phyloP scores from a whole-genome alignment of 148 eudicot genomes.

The Silene uniflora region DNA sequence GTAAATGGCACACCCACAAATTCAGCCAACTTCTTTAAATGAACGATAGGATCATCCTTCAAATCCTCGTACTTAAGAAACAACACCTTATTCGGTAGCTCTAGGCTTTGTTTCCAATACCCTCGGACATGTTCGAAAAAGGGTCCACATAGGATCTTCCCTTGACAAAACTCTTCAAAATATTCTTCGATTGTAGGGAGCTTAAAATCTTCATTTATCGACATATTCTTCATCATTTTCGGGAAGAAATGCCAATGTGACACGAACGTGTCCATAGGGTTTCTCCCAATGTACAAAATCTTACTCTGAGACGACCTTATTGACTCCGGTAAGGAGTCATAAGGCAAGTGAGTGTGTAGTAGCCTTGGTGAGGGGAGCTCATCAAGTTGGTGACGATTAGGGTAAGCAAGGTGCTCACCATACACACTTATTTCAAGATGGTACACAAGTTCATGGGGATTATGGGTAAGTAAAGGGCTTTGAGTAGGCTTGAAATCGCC shows the following conservation, averaged over 20 bases:
- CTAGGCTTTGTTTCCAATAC: constrained; percentile 26
- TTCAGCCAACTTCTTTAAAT: constrained; percentile 20
- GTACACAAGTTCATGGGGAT: constrained; percentile 22
- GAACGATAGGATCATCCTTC: constrained; percentile 9
- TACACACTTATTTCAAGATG: constrained; percentile 9
- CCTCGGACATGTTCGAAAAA: constrained; percentile 23
- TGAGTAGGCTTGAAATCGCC: background rate
- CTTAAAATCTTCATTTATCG: background rate
- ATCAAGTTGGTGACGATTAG: background rate
- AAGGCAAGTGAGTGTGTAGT: constrained; percentile 9
- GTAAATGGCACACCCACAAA: constrained; percentile 27
- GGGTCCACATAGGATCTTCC: constrained; percentile 22
- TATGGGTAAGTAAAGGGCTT: constrained; percentile 10
- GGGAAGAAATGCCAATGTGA: constrained; percentile 10
- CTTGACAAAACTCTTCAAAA: constrained; percentile 23
- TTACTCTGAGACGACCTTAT: background rate
- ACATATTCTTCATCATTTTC: background rate
- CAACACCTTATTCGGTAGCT: constrained; percentile 9
- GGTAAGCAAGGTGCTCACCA: background rate
- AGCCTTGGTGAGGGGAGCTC: constrained; percentile 3
- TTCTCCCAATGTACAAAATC: constrained; percentile 5
- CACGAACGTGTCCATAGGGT: constrained; percentile 14
- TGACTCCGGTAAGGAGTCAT: background rate
- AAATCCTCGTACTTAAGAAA: constrained; percentile 29
- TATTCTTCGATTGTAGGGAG: background rate